A percentile compares a stretch with the other conserved stretches of the same genome.
These are phyloP conservation scores for Jatropha multifida DNA, from an alignment of 441 rosid species.

Conservation along the genomic window DNA sequence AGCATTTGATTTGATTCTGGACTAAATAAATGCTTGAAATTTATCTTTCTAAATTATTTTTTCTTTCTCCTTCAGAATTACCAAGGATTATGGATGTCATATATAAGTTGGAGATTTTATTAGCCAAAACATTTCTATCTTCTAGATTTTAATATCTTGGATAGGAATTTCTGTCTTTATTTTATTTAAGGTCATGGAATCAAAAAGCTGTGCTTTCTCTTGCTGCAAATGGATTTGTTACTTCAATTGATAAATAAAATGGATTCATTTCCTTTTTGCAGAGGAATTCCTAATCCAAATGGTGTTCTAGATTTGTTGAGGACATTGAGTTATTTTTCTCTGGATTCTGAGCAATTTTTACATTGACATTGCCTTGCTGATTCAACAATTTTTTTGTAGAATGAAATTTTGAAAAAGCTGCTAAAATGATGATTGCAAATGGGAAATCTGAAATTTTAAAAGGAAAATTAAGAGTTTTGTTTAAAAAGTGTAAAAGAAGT, in stretches of 20 bases:
- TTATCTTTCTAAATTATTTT: not conserved
- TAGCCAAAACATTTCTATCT: not conserved
- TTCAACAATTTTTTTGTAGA: not conserved
- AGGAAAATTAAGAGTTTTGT: not conserved
- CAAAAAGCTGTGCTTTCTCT: not conserved
- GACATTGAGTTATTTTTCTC: not conserved
- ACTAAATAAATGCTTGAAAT: not conserved
- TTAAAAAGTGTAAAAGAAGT: not conserved
- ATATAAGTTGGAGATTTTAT: not conserved
- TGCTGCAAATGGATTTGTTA: not conserved
- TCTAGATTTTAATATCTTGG: not conserved
- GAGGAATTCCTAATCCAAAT: not conserved
- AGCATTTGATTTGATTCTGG: slow-evolving; percentile 2
- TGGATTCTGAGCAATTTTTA: not conserved
- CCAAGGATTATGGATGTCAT: not conserved
- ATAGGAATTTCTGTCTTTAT: not conserved
- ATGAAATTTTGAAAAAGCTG: not conserved
- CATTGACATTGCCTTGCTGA: not conserved
- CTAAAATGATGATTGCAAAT: not conserved
- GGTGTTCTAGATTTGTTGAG: not conserved
- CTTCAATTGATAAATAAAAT: not conserved
- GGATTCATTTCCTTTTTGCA: not conserved
- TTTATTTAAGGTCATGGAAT: not conserved
- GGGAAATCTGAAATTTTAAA: not conserved
- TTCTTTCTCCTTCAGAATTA: not conserved